These are phyloP conservation scores for Wickerhamiella vanderwaltii DNA, from an alignment of 805 yeast species.

Conservation along the genomic window DNA sequence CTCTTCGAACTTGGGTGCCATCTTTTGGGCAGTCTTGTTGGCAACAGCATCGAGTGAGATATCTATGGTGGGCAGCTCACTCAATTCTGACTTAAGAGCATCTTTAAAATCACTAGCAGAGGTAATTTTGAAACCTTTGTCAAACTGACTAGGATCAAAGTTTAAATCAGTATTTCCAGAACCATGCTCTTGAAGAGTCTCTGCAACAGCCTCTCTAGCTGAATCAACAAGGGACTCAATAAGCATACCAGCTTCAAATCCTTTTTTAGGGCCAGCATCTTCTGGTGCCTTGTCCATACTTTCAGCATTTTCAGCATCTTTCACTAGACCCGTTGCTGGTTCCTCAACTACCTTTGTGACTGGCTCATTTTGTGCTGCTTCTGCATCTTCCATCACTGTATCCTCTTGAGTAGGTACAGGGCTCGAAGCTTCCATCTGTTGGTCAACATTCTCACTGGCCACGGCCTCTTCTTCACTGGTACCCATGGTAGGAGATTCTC, in stretches of 20 bases:
- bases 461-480: background rate
- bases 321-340: no score
- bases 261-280: background rate
- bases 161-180: background rate
- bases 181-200: background rate
- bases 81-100: conserved; percentile 1
- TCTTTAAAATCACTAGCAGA: conserved; percentile 5
- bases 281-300: no score
- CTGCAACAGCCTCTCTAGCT: conserved; percentile 2
- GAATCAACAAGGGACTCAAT: conserved; percentile 1
- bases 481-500: no score
- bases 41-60: conserved; percentile 6
- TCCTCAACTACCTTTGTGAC: background rate
- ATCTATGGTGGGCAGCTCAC: background rate
- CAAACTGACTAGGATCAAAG: conserved; percentile 2
- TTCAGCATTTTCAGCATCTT: no score
- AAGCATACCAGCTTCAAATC: background rate
- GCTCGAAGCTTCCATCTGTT: background rate
- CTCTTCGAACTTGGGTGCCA: conserved; percentile 7
- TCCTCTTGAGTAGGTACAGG: background rate
- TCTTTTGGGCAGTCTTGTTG: conserved; percentile 6
- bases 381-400: background rate
- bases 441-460: background rate
- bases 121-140: background rate
- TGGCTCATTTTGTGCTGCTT: background rate